Conservation (phyloP, 2,329 filamentous ascomycete genomes). For the Fusarium odoratissimum region DNA sequence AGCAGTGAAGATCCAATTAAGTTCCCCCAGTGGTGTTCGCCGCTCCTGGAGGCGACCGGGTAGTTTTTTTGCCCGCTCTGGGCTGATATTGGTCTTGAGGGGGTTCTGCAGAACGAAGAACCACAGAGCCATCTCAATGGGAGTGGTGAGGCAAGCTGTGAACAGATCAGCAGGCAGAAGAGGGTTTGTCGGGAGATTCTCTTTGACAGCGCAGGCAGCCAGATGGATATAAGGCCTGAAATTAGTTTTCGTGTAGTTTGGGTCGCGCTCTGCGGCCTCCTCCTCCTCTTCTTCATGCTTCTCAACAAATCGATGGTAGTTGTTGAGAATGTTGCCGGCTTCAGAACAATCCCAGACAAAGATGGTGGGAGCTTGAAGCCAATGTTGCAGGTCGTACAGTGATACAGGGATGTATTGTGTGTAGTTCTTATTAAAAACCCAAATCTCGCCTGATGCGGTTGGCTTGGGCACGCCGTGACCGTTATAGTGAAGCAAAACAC, state of each 20-base stretch:
- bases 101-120: slow-evolving; percentile 97
- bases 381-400: slow-evolving; percentile 92
- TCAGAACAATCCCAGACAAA: slow-evolving; percentile 99
- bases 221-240: slow-evolving; percentile 83
- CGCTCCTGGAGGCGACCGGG: slow-evolving; percentile 93
- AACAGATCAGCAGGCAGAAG: slow-evolving; percentile 94
- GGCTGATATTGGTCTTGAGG: slow-evolving; percentile 72
- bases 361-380: slow-evolving; percentile 94
- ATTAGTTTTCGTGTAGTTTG: slow-evolving; percentile 82
- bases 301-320: slow-evolving; percentile 93
- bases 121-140: slow-evolving; percentile 95
- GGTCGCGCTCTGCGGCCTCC: slow-evolving; percentile 80
- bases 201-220: slow-evolving; percentile 88
- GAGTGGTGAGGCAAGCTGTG: slow-evolving; percentile 94
- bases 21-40: slow-evolving; percentile 90
- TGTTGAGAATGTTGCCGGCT: slow-evolving; percentile 93
- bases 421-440: slow-evolving; percentile 99
- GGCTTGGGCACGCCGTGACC: slow-evolving; percentile 97
- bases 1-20: slow-evolving; percentile 99
- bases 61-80: slow-evolving; percentile 88
- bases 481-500: slow-evolving; percentile 98
- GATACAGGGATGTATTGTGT: slow-evolving; percentile 99
- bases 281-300: slow-evolving; percentile 93
- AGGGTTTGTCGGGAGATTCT: slow-evolving; percentile 95
- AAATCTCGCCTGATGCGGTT: slow-evolving; percentile 95